Conservation (phyloP, 2,329 filamentous ascomycete species). For the Aspergillus nomiae region DNA sequence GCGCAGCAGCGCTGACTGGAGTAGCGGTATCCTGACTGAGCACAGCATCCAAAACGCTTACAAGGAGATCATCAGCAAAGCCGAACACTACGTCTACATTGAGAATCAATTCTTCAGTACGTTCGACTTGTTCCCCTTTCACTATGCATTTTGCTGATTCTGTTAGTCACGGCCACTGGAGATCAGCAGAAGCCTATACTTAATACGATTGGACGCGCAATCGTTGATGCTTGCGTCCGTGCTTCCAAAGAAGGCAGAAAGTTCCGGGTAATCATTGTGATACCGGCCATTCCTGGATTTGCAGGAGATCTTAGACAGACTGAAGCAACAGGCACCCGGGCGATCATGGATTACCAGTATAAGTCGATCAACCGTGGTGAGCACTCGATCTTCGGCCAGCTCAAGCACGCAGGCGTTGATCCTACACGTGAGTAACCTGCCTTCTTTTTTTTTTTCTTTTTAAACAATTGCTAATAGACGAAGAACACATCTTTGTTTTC, state of each 20-base stretch:
- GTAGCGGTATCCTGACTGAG: constrained; percentile 79
- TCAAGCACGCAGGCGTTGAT: constrained; percentile 73
- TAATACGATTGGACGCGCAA: constrained; percentile 84
- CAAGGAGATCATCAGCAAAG: constrained; percentile 78
- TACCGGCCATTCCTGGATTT: constrained; percentile 91
- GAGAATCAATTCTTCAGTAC: constrained; percentile 96
- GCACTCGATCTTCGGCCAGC: constrained; percentile 83
- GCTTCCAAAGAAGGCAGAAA: constrained; percentile 82
- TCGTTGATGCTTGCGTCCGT: constrained; percentile 84
- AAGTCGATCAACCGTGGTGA: constrained; percentile 92
- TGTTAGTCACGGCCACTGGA: constrained; percentile 75
- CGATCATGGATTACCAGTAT: constrained; percentile 99
- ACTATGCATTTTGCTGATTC: constrained; percentile 23
- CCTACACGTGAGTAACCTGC: constrained; percentile 52
- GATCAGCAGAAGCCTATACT: constrained; percentile 83
- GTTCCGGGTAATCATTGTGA: constrained; percentile 86
- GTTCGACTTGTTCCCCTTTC: constrained; percentile 10
- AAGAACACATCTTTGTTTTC: constrained; percentile 85
- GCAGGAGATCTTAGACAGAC: constrained; percentile 84
- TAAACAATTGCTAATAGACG: constrained; percentile 39
- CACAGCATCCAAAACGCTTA: constrained; percentile 90
- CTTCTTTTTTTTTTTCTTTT: constrained; percentile 6
- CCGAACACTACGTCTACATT: constrained; percentile 93
- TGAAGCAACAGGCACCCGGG: constrained; percentile 80
- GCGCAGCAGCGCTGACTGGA: constrained; percentile 92